Base-by-base conservation (phyloP, 2,329 filamentous ascomycete species). In the Talaromyces sp. region DNA sequence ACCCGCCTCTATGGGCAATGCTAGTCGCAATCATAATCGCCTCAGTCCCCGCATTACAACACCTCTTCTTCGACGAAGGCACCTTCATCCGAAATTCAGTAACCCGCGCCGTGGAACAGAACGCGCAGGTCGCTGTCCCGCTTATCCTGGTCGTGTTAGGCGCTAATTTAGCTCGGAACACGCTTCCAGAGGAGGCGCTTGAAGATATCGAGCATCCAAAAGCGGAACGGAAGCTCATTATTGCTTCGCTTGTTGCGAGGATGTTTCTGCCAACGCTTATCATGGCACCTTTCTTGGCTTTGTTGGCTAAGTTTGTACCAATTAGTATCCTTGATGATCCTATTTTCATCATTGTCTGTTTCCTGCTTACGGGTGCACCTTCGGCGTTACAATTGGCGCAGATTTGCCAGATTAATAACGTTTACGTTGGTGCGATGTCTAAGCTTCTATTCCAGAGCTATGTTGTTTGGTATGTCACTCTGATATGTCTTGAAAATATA, bases 1-100 rank as follows among this genome's bases (percentile, higher is more conserved):
- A 97, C 74, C 93, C 94, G 37, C 94, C 94, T 1, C 85, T 99
- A 22, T 97, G 92, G 91, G 92, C 94, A 27, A 97, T 99, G 94
- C 78, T 97, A 30, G 79, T 86, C 35, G 90, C 94, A n/a, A 87
- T 97, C 41, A 76, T 96, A 46, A 89, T 99, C 5, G 94, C 94
- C 2, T 96, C 91, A 0, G 84, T 97, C 5, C 94, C 94, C 0
- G 68, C 78, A 1, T 82, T 99, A 7, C 93, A 99, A 71, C 79
- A 81, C 36, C 76, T 94, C 16, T 97, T 99, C 77, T 99, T 97
- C 74, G 81, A 86, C 47, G 86, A 91, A 33, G 93, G 90, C 16
- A 91, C 91, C 0, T 96, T 99, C 66, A 78, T 99, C 64, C 88
- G 89, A 71, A 97, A 96, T 75, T 96, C 91, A 30, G 89, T 97